Evolutionary conservation across 2,329 filamentous ascomycete genomes (phyloP), one percentile per base, ranked within the genome.

Genomic region (Scedosporium boydii): DNA sequence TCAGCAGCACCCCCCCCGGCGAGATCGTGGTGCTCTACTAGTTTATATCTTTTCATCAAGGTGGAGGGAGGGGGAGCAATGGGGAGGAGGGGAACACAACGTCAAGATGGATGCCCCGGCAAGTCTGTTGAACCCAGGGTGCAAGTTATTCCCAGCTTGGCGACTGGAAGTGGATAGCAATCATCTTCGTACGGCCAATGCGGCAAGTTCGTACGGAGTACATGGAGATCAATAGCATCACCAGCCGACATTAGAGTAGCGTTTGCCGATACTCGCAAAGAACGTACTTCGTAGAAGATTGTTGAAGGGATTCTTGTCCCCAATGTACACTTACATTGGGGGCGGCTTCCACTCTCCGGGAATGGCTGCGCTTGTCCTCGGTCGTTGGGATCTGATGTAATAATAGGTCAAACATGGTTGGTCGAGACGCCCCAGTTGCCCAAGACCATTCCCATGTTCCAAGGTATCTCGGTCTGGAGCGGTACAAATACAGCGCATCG

Each of bases 371-470:
- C 34, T 34, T 26, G 4, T 27, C 59, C 23, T 60, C 59, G 10
- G 34, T 44, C 44, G 34, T 53, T 10, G 27, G 44, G 27, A 23
- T 60, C 59, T 60, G 59, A 60, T 60, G 59, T 60, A 51, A 60
- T 60, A 51, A 60, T 60, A 29, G 44, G 44, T 14, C 29, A 51
- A 26, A 59, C 26, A 53, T 60, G 59, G 59, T 60, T 60, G 59
- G 59, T 29, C 44, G 9, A 51, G 34, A 14, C 34, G 34, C 34
- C 34, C 10, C 34, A 38, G 34, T 14, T 14, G 34, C 34, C 34
- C 34, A 38, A 38, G 34, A 27, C n/a, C 9, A 58, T 10, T 23
- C 51, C 16, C 21, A 48, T 21, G n/a, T 48, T 48, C 44, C 44
- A 18, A 46, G 41, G 23, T 59, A 26, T 27, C 27, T 53, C 44